Base-by-base conservation (phyloP, 2,329 filamentous ascomycete species). In the Penicillium sp. region DNA sequence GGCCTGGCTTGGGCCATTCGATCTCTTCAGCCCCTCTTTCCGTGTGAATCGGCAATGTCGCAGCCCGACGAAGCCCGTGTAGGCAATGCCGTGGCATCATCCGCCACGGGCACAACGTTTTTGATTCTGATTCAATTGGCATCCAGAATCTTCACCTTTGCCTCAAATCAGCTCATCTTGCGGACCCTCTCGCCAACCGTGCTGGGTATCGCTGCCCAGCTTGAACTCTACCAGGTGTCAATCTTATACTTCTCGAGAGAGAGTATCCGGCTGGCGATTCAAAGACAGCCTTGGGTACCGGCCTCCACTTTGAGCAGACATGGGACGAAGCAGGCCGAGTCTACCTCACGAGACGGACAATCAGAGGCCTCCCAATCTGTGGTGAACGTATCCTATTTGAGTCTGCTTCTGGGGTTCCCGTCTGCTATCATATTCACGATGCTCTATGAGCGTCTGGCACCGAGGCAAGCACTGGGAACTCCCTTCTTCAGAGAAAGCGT, bases 181-280 rank as follows among this genome's bases (percentile, higher is more conserved):
- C 89, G 92, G 31, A 92, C 89, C 68, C 77, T 97, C 40, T 95
- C 91, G 1, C 92, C 94, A 0, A 82, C 87, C 52, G 80, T 95
- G 0, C 81, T 99, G 1, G 94, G 92, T 5, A 79, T 95, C 5
- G 88, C 92, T 2, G 87, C 92, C 0, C 94, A 96, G 70, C 81
- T 99, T 3, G 94, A 99, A 64, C 84, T 97, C 0, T 96, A 92
- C 70, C 92, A 92, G 53, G 87, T 95, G 40, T 90, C 91, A 0
- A 86, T 95, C n/a, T 80, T 99, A 0, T 96, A 95, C 72, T 97
- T 99, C 66, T 88, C 94, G 0, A 83, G 94, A 35, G 94, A 99
- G 73, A 92, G 88, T 64, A 76, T 97, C 44, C 87, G 94, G 14
- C 87, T 96, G n/a, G 91, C 92, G 24, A 83, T 96, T 31, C 92